Evolutionary conservation across 2,329 filamentous ascomycete genomes (phyloP).

Genomic region (Balansia obtecta): DNA sequence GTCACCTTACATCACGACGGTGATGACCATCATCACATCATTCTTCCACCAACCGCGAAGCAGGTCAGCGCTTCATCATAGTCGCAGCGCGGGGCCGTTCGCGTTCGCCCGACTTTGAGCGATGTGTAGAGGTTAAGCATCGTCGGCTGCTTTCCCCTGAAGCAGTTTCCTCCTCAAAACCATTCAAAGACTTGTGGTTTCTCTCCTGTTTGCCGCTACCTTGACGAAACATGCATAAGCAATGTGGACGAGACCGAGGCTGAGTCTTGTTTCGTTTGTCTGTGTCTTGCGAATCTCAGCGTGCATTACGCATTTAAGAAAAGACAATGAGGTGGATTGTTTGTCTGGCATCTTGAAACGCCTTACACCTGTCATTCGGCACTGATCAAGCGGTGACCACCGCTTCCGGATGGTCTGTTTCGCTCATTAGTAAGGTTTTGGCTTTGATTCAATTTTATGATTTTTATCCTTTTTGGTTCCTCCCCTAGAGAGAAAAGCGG

Average conservation of each 20-base stretch:
- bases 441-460: background rate
- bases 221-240: background rate
- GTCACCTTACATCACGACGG: conserved; percentile 95
- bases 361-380: background rate
- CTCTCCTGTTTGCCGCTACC: background rate
- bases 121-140: background rate
- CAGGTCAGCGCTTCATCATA: conserved; percentile 6
- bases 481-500: conserved; percentile 10
- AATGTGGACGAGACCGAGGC: background rate
- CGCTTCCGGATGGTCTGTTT: background rate
- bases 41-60: conserved; percentile 7
- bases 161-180: no score
- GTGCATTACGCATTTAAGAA: background rate
- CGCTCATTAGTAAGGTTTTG: background rate
- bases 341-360: background rate
- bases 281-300: background rate
- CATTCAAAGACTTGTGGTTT: background rate
- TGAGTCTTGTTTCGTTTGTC: background rate
- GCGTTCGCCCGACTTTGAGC: background rate
- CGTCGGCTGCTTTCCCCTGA: background rate
- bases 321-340: background rate
- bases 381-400: background rate
- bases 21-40: conserved; percentile 47
- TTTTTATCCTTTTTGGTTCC: background rate
- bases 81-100: background rate